phyloP scores from a whole-genome alignment of 805 yeast species.

The Candida sithepensis region DNA sequence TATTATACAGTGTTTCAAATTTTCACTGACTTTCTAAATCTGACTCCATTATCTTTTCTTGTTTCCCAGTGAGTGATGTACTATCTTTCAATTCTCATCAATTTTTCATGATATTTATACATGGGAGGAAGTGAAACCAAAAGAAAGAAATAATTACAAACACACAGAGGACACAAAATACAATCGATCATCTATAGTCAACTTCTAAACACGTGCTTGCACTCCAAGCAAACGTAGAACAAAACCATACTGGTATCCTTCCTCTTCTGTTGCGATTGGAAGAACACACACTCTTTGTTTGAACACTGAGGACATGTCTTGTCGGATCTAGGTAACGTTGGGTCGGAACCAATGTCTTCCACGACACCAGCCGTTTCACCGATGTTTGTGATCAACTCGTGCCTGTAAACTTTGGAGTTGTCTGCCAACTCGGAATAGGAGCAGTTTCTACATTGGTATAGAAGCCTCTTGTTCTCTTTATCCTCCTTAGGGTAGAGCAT shows the following conservation, averaged over 20 bases:
- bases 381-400: constrained; percentile 86
- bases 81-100: too few species aligned
- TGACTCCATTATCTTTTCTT: too few species aligned
- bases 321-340: constrained; percentile 95
- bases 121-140: too few species aligned
- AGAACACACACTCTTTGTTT: constrained; percentile 88
- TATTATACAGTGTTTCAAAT: too few species aligned
- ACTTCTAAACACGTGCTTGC: constrained; percentile 68
- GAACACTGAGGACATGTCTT: constrained; percentile 90
- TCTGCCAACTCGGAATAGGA: constrained; percentile 90
- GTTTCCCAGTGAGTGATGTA: too few species aligned
- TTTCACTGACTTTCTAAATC: too few species aligned
- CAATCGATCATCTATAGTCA: constrained; percentile 4
- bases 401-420: constrained; percentile 82
- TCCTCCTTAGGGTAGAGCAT: constrained; percentile 98
- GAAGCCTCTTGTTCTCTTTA: constrained; percentile 65
- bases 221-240: constrained; percentile 86
- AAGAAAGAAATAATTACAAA: background rate
- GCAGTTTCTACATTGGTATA: constrained; percentile 94
- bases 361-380: constrained; percentile 98
- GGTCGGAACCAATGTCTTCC: constrained; percentile 92
- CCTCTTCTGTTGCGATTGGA: constrained; percentile 93
- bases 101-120: too few species aligned
- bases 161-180: background rate
- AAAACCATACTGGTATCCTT: constrained; percentile 94